These are phyloP conservation scores for Leishmania major DNA, from an alignment of 208 protist genomes.

Conservation along the genomic window DNA sequence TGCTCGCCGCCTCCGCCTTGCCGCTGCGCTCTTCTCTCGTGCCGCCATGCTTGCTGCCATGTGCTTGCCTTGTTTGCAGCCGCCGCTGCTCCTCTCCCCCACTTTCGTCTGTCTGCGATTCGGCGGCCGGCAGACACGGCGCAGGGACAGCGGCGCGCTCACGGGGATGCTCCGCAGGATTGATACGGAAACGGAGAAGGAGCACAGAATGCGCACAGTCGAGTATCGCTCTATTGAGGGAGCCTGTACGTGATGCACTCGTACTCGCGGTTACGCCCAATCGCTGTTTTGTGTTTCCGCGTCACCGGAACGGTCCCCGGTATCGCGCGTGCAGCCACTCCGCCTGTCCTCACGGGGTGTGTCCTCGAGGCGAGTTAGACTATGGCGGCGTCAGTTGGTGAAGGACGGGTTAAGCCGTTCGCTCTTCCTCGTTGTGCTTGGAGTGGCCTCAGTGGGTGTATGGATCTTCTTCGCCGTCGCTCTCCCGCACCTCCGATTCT, in stretches of 20 bases:
- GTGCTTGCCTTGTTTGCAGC: not conserved
- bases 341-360: not conserved
- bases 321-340: not conserved
- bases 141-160: too few relatives aligned
- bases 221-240: not conserved
- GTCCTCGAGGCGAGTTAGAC: not conserved
- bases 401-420: not conserved
- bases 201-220: not conserved
- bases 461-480: not conserved
- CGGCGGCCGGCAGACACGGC: not conserved
- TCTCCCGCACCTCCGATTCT: not conserved
- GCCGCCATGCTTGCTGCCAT: not conserved
- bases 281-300: not conserved
- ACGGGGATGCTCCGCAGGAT: too few relatives aligned
- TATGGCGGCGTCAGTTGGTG: not conserved
- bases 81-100: not conserved
- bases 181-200: not conserved
- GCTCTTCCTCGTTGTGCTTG: not conserved
- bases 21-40: not conserved
- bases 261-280: not conserved
- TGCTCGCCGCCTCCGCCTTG: not conserved
- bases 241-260: not conserved
- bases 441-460: not conserved
- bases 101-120: not conserved
- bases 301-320: not conserved